Evolutionary conservation across 345 rosid species (phyloP), one percentile per base, ranked within the genome.

Genomic region (Combretum micranthum): DNA sequence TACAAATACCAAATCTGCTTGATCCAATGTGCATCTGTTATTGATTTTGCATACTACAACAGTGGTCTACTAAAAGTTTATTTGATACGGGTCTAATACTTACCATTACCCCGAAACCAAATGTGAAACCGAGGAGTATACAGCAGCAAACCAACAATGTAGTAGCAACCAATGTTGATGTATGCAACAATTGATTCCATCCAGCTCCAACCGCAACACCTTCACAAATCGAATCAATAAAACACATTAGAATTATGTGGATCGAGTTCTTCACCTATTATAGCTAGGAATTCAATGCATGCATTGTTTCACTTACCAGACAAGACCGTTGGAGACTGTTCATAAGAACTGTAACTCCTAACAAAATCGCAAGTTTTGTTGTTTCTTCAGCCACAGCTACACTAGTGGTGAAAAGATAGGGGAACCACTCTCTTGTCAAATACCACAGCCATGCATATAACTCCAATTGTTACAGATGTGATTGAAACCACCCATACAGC

Each of bases 121-220:
- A 72, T 39, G 81, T 81, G 80, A 88, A 92, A 42, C 96, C 98
- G 45, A 92, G 76, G 64, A 92, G 50, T 52, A 88, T 75, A 71
- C 96, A 20, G 86, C 82, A 2, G 98, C 60, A 92, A 70, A 52
- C 98, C 98, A 15, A 86, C 80, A 44, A 86, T 37, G 62, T 88
- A 92, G 52, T 92, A 88, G 57, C 98, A 86, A 1, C 76, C 95
- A 7, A 88, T 77, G 75, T 92, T 92, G 57, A 92, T 80, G 67
- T 86, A 92, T 2, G 95, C 96, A 15, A 88, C 87, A 6, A 83
- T 67, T 48, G 84, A 60, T 62, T 92, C 98, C 98, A 92, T 65
- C 98, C 98, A 6, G 93, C 98, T 71, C 96, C 98, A 73, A 92
- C 81, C 44, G 98, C 98, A 60, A 92, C 96, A 26, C 98, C 96